A percentile compares a stretch with the other conserved stretches of the same genome.
Conservation (phyloP, 331 rosid species). For the Prunus yedoensis region DNA sequence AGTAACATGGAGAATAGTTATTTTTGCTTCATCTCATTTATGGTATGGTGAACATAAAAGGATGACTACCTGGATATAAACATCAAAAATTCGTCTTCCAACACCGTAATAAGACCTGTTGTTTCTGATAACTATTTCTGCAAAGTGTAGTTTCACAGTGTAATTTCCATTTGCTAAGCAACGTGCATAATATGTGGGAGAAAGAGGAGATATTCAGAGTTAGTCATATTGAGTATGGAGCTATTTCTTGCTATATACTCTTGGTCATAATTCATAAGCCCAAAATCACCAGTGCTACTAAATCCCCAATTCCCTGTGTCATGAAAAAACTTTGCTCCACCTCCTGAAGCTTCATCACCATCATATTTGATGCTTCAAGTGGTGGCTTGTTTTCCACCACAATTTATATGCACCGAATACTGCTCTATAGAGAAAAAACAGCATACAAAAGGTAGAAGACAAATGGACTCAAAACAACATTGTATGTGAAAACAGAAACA, state of each 20-base stretch:
- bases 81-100: constrained; percentile 25
- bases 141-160: constrained; percentile 28
- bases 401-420: constrained; percentile 21
- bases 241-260: constrained; percentile 11
- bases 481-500: not conserved
- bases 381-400: constrained; percentile 25
- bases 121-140: constrained; percentile 29
- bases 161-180: constrained; percentile 30
- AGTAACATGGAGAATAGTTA: too few species aligned
- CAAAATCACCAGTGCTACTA: constrained; percentile 28
- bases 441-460: too few species aligned
- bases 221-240: constrained; percentile 16
- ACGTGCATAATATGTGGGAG: constrained; percentile 19
- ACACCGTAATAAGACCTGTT: constrained; percentile 25
- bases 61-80: constrained; percentile 28
- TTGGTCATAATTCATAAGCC: not conserved
- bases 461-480: not conserved
- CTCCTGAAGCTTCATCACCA: constrained; percentile 13
- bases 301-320: constrained; percentile 5
- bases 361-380: constrained; percentile 6
- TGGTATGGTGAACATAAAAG: not conserved
- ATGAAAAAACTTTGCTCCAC: not conserved
- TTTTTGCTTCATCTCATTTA: too few species aligned
- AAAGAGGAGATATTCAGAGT: constrained; percentile 28
- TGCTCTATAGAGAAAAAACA: constrained; percentile 6